Percentiles rank a stretch among this genome's conserved stretches.
phyloP scores from a whole-genome alignment of 495 filamentous ascomycete species.

The Tuber borchii region DNA sequence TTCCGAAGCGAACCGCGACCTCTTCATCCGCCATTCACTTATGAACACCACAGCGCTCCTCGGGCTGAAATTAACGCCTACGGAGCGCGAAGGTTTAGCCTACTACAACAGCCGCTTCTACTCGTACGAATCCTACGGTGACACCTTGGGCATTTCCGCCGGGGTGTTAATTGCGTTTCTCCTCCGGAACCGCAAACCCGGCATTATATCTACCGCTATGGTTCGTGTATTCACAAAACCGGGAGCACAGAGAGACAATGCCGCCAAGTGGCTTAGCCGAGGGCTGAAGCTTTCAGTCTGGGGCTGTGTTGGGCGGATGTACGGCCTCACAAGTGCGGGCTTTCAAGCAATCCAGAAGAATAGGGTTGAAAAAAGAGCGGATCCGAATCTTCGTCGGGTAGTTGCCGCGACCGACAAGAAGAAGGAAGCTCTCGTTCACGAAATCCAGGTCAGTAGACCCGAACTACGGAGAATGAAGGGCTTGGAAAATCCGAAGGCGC shows the following conservation, averaged over 20 bases:
- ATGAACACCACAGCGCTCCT: conserved; percentile 21
- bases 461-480: background rate
- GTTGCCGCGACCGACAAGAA: background rate
- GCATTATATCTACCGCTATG: conserved; percentile 10
- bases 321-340: conserved; percentile 28
- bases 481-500: background rate
- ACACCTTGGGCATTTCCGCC: conserved; percentile 14
- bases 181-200: conserved; percentile 16
- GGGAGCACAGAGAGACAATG: background rate
- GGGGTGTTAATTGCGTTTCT: conserved; percentile 13
- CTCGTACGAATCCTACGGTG: conserved; percentile 33
- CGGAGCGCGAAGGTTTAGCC: conserved; percentile 19
- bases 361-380: conserved; percentile 13
- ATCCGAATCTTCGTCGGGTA: conserved; percentile 22
- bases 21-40: conserved; percentile 11
- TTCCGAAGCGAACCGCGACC: conserved; percentile 14
- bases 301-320: conserved; percentile 13
- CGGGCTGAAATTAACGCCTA: conserved; percentile 13
- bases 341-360: conserved; percentile 26
- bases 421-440: background rate
- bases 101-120: conserved; percentile 37
- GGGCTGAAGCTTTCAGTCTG: conserved; percentile 10
- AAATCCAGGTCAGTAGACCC: background rate
- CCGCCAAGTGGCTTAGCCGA: background rate
- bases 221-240: conserved; percentile 7